Evolutionary conservation across 345 rosid genomes (phyloP).

Genomic region (Citrus hindsii): DNA sequence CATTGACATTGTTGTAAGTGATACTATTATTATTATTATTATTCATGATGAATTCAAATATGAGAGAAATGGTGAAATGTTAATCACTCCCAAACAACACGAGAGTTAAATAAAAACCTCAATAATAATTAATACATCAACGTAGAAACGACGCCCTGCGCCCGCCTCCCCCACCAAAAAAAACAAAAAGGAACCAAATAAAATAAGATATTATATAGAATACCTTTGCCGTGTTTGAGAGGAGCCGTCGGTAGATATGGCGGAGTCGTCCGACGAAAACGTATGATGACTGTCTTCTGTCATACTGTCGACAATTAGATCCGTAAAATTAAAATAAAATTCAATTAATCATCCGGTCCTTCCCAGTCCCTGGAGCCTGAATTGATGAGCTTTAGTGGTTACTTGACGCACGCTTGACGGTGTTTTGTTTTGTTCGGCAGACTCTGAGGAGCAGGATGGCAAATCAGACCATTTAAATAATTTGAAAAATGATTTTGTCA

Average conservation of each 20-base stretch:
- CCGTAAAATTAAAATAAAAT: not conserved
- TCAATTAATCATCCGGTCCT: not conserved
- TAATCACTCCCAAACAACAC: not conserved
- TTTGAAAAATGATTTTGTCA: too few species aligned
- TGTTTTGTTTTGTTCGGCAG: too few species aligned
- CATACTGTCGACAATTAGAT: slow-evolving; percentile 22
- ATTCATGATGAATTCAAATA: not conserved
- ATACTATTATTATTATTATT: not conserved
- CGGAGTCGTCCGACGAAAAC: slow-evolving; percentile 37
- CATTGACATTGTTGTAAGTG: too few species aligned
- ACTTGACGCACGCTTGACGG: too few species aligned
- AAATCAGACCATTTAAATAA: too few species aligned
- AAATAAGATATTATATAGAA: too few species aligned
- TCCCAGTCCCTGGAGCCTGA: too few species aligned
- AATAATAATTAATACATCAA: not conserved
- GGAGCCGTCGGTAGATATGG: slow-evolving; percentile 25
- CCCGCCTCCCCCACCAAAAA: too few species aligned
- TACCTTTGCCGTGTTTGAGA: slow-evolving; percentile 59
- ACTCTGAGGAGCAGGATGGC: too few species aligned
- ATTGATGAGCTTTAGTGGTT: too few species aligned
- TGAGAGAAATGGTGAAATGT: not conserved
- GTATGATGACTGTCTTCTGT: slow-evolving; percentile 39
- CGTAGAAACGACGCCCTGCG: not conserved
- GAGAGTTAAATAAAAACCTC: not conserved
- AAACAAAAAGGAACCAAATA: too few species aligned